These are phyloP conservation scores for Dryas alaskensis DNA, from an alignment of 306 rosid species.

Conservation along the genomic window DNA sequence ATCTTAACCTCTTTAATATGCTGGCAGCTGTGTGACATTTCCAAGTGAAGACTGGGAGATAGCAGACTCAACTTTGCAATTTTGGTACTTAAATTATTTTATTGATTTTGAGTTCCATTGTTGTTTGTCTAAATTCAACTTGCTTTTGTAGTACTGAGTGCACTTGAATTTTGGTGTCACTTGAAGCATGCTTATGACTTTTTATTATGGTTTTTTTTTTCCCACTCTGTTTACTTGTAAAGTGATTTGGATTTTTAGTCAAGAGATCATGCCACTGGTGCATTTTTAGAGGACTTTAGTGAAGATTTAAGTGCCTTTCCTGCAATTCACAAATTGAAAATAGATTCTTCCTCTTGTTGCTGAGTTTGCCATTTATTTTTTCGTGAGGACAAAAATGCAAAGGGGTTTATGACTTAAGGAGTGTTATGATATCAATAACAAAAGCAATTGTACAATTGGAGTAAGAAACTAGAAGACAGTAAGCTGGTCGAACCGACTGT, in stretches of 20 bases:
- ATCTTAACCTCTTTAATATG: constrained; percentile 28
- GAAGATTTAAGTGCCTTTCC: background rate
- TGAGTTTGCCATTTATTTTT: background rate
- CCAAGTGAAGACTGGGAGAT: constrained; percentile 96
- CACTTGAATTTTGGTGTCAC: background rate
- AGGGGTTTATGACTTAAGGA: background rate
- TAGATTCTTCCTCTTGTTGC: background rate
- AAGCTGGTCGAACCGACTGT: background rate
- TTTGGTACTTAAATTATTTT: constrained; percentile 57
- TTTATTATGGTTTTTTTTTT: background rate
- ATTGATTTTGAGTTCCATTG: background rate
- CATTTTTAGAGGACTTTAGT: background rate
- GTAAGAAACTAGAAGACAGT: background rate
- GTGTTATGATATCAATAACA: background rate
- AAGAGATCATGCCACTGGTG: background rate
- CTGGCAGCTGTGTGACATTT: constrained; percentile 87
- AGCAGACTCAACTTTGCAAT: constrained; percentile 88
- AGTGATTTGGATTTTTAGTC: background rate
- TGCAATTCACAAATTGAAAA: background rate
- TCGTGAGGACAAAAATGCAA: background rate
- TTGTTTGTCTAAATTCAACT: constrained; percentile 3
- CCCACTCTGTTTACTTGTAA: background rate
- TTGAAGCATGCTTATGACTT: constrained; percentile 3
- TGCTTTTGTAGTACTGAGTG: background rate
- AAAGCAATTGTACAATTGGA: too few relatives aligned